A percentile compares a stretch with the other conserved stretches of the same genome.
These are phyloP conservation scores for Clarkia xantiana DNA, from an alignment of 345 rosid genomes.

Conservation along the genomic window DNA sequence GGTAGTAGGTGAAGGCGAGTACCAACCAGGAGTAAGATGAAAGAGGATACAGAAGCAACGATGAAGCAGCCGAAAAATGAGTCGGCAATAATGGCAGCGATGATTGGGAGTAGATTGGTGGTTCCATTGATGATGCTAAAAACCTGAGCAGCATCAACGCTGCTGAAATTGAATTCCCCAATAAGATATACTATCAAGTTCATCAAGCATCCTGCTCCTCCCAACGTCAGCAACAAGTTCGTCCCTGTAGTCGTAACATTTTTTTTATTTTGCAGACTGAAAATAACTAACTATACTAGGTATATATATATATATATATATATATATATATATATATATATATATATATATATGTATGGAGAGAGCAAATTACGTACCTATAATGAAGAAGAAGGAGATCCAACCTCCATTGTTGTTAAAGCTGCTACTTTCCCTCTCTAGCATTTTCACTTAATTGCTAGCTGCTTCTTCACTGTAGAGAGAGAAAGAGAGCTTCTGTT, in stretches of 20 bases:
- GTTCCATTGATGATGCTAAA: slow-evolving; percentile 13
- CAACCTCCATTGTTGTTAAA: not conserved
- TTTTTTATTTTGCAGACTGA: too few species aligned
- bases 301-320: too few species aligned
- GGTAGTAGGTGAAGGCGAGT: not conserved
- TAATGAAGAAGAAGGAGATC: slow-evolving; percentile 3
- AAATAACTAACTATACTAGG: too few species aligned
- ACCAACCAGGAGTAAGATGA: slow-evolving; percentile 20
- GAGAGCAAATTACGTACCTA: not conserved
- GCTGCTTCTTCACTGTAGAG: too few species aligned
- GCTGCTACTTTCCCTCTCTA: too few species aligned
- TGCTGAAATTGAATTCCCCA: slow-evolving; percentile 12
- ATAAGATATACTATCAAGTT: slow-evolving; percentile 22
- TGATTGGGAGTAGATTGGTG: slow-evolving; percentile 14
- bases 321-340: too few species aligned
- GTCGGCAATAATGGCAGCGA: slow-evolving; percentile 34
- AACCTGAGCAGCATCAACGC: slow-evolving; percentile 20
- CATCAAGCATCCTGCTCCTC: slow-evolving; percentile 22
- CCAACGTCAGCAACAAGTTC: slow-evolving; percentile 19
- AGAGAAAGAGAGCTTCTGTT: too few species aligned
- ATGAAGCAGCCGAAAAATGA: slow-evolving; percentile 24
- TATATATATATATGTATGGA: not conserved
- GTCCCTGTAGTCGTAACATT: too few species aligned
- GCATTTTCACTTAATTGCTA: too few species aligned
- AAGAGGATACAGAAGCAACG: slow-evolving; percentile 17